Base-by-base conservation (phyloP, 331 rosid species). In the Malus hybrid region DNA sequence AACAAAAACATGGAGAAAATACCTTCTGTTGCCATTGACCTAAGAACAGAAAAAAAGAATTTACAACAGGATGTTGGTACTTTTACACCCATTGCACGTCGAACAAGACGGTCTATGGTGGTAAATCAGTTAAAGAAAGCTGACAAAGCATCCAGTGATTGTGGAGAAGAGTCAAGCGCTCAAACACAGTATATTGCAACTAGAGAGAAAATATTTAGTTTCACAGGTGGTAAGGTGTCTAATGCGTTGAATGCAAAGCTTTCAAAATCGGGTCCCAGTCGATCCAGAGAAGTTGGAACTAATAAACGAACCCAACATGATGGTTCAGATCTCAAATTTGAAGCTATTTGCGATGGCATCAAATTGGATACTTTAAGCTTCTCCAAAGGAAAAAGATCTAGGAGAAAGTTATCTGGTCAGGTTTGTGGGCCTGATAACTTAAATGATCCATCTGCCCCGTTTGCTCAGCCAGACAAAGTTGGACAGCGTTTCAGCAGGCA, bases 101-200 rank as follows among this genome's bases (percentile, higher is more conserved):
- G 87, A 84, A 95, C 98, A 65, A 92, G 96, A 88, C 79, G 65
- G 46, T 83, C 93, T 10, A 77, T 78, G 64, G 67, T 68, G 19
- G 79, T 32, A 44, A 82, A 85, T 60, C 82, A 76, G 80, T 65
- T 67, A 6, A 73, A 71, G 57, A 75, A 71, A 67, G 77, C 61
- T 72, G 79, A 78, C 29, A 68, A 50, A 70, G 61, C 80, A 77
- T 65, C 77, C 16, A 20, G 68, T 82, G 73, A 74, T 72, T 74
- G 69, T 78, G 79, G 81, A 44, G 74, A 80, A 22, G 81, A 68
- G 68, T 77, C 29, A 1, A 64, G 75, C 68, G 4, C 34, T 63
- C 29, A 60, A 24, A 13, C 72, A 12, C 60, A 77, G 80, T 79
- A 33, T 61, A 78, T 19, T 68, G 71, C 86, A 28, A 61, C 24